Percentiles rank a stretch among this genome's conserved stretches.
These are phyloP conservation scores for Physaria fendleri DNA, from an alignment of 345 rosid genomes.

Conservation along the genomic window DNA sequence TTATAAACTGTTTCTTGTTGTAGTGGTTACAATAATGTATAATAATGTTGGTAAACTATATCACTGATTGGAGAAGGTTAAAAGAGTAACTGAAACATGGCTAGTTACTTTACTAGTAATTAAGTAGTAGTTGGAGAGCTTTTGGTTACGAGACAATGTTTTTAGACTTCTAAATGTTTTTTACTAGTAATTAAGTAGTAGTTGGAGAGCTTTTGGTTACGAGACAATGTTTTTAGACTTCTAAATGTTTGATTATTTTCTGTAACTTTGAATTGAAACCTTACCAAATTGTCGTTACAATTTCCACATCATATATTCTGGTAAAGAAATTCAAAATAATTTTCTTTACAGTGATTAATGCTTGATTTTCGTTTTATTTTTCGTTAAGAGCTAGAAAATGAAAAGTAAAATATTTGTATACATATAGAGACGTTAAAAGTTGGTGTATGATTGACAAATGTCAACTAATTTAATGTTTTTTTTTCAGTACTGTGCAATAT, in stretches of 20 bases:
- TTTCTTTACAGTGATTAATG: background rate
- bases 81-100: slow-evolving; percentile 10
- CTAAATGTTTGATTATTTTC: background rate
- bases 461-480: background rate
- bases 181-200: slow-evolving; percentile 19
- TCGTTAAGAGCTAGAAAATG: no score
- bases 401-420: no score
- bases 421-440: background rate
- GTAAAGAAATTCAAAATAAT: background rate
- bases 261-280: slow-evolving; percentile 9
- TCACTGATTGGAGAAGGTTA: background rate
- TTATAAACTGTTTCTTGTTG: background rate
- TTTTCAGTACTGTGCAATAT: slow-evolving; percentile 9
- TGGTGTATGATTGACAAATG: slow-evolving; percentile 11
- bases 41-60: slow-evolving; percentile 3
- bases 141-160: slow-evolving; percentile 1
- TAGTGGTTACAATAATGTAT: background rate
- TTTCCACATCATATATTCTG: slow-evolving; percentile 11
- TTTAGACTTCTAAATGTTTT: no score
- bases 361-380: no score
- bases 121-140: slow-evolving; percentile 19
- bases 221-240: background rate
- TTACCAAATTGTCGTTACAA: slow-evolving; percentile 5
- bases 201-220: slow-evolving; percentile 11
- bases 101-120: slow-evolving; percentile 13